These are phyloP conservation scores for Nemania abortiva DNA, from an alignment of 2,329 filamentous ascomycete species.

Conservation along the genomic window DNA sequence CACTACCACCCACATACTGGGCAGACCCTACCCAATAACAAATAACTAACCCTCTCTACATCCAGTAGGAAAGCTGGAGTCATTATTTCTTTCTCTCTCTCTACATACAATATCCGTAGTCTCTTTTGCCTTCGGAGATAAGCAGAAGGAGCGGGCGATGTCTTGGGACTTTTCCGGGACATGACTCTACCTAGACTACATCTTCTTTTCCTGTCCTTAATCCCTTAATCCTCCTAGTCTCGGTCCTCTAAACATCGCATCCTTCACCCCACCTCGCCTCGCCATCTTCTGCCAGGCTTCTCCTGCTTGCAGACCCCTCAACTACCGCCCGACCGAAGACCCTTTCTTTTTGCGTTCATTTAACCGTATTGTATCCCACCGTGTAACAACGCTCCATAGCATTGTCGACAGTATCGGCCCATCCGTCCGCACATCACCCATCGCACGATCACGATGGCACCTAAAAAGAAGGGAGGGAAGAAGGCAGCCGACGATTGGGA, in stretches of 20 bases:
- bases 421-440: neutral
- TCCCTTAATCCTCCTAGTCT: neutral
- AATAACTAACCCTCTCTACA: neutral
- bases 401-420: neutral
- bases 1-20: slow-evolving; percentile 16
- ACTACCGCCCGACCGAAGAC: slow-evolving; percentile 16
- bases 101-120: slow-evolving; percentile 8
- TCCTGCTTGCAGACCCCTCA: neutral
- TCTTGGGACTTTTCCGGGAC: slow-evolving; percentile 28
- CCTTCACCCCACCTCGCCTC: slow-evolving; percentile 25
- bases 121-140: slow-evolving; percentile 27
- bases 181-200: slow-evolving; percentile 29
- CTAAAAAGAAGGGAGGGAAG: slow-evolving; percentile 91
- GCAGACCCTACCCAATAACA: slow-evolving; percentile 12
- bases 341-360: slow-evolving; percentile 1
- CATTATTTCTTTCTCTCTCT: slow-evolving; percentile 2
- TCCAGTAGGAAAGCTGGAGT: slow-evolving; percentile 25
- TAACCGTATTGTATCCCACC: slow-evolving; percentile 1
- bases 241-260: slow-evolving; percentile 24
- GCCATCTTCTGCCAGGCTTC: slow-evolving; percentile 15
- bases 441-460: slow-evolving; percentile 74
- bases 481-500: slow-evolving; percentile 96
- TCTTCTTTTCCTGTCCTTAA: slow-evolving; percentile 16
- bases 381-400: neutral
- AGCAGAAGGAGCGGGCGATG: slow-evolving; percentile 30